These are phyloP conservation scores for Vigna hirtella DNA, from an alignment of 306 rosid species.

Conservation along the genomic window DNA sequence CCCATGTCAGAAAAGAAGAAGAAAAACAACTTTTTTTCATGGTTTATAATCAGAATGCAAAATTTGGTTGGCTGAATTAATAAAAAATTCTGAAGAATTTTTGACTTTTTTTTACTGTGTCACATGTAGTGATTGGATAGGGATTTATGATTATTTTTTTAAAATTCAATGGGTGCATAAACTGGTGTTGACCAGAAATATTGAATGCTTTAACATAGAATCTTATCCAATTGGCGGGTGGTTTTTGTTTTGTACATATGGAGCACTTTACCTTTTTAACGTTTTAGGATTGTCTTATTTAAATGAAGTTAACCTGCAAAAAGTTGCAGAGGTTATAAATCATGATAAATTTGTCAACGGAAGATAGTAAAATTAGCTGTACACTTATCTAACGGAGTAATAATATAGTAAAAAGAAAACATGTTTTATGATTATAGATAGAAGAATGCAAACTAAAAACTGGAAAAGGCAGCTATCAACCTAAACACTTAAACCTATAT, in stretches of 20 bases:
- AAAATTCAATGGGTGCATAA: slow-evolving; percentile 22
- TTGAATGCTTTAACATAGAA: slow-evolving; percentile 25
- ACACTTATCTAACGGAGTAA: background rate
- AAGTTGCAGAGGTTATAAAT: background rate
- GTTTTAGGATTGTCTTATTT: slow-evolving; percentile 4
- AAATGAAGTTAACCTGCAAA: slow-evolving; percentile 13
- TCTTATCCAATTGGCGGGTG: slow-evolving; percentile 31
- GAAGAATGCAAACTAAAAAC: background rate
- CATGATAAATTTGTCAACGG: background rate
- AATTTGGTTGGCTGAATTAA: background rate
- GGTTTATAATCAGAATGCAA: background rate
- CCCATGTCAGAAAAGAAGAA: background rate
- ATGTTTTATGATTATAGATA: background rate
- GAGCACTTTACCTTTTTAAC: background rate
- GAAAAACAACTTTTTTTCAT: background rate
- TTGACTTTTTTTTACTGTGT: background rate
- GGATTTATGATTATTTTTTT: slow-evolving; percentile 24
- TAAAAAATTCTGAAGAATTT: background rate
- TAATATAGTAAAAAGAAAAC: background rate
- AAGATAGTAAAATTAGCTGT: background rate
- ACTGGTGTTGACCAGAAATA: slow-evolving; percentile 19
- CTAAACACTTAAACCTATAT: background rate
- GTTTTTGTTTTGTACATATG: slow-evolving; percentile 35
- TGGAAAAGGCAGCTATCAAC: background rate
- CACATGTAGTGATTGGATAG: background rate